Conservation (phyloP, 2,329 filamentous ascomycete genomes). For the Triangularia verruculosa region DNA sequence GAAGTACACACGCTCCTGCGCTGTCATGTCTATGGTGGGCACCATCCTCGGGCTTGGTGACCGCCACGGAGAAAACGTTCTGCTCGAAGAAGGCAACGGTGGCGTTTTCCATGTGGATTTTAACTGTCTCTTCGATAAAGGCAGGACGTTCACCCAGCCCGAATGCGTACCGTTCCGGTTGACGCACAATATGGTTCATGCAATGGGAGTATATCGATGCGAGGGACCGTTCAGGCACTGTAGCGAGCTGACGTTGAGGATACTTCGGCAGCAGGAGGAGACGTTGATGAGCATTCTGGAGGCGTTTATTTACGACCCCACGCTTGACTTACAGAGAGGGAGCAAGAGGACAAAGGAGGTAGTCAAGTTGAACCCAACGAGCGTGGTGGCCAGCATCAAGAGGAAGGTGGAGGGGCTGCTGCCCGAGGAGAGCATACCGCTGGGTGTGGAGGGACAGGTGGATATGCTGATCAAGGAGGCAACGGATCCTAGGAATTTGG, state of each 20-base stretch:
- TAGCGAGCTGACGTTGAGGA: constrained; percentile 80
- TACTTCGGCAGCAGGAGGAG: constrained; percentile 88
- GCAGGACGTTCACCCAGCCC: constrained; percentile 89
- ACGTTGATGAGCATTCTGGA: constrained; percentile 96
- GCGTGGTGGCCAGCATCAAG: constrained; percentile 84
- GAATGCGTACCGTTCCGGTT: constrained; percentile 94
- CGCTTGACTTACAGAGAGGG: constrained; percentile 79
- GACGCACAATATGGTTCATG: constrained; percentile 97
- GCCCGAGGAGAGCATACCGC: constrained; percentile 81
- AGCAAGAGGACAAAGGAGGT: constrained; percentile 52
- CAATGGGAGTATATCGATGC: constrained; percentile 91
- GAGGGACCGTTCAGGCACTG: constrained; percentile 91
- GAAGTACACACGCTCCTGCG: constrained; percentile 86
- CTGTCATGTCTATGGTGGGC: constrained; percentile 99
- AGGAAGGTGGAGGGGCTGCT: constrained; percentile 83
- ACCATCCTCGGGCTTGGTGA: constrained; percentile 92
- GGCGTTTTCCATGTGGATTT: constrained; percentile 98
- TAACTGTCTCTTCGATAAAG: constrained; percentile 99
- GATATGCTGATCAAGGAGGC: constrained; percentile 90
- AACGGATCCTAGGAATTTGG: constrained; percentile 72
- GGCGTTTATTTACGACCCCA: constrained; percentile 95
- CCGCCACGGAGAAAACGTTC: constrained; percentile 93
- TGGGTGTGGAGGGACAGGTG: constrained; percentile 96
- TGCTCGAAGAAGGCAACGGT: constrained; percentile 89
- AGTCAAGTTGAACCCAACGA: constrained; percentile 56